Evolutionary conservation across 768 basidiomycete species (phyloP), one percentile per base, ranked within the genome.

Genomic region (Butyriboletus loyo): DNA sequence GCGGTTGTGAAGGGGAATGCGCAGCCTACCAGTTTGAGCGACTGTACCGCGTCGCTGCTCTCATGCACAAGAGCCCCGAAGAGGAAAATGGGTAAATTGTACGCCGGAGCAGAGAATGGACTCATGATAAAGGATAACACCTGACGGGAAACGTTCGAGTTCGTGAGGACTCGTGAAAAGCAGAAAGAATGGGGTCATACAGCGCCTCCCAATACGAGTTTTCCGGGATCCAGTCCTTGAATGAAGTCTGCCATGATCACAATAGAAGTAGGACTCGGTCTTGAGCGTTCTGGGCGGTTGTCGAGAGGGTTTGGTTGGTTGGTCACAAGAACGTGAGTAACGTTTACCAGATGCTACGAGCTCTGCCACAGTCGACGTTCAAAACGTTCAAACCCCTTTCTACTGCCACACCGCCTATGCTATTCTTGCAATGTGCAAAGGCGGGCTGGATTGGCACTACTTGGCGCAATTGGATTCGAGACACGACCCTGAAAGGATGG

Each of bases 41-140:
- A 84, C 55, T 85, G 82, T 6, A 75, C 59, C 0, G 81, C 81
- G 44, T 90, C 89, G 9, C 73, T 71, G 50, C 76, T 81, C 61
- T 92, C 90, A 61, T 87, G 84, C 0, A 78, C 84, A 66, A 89
- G 85, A 2, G 74, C 71, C 1, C 91, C 91, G 55, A 91, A 92
- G 24, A 93, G 76, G 57, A 90, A 86, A 47, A 93, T 75, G n/a
- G 91, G 84, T 21, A 93, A 74, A 64, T 93, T 93, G 68, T 93
- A 93, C 2, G 76, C 64, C 2, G 89, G 87, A 1, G 81, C 71
- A 0, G 73, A 57, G 63, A 83, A 87, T 5, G 84, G 75, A 52
- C 72, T 72, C 40, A 81, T 71, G 41, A 77, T 44, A 56, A 88
- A 85, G 14, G 88, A 84, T 25, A 92, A 68, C 25, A 70, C 75